Percentiles rank a stretch among this genome's conserved stretches.
These are phyloP conservation scores for Nigrospora osmanthi DNA, from an alignment of 2,329 filamentous ascomycete genomes.

Conservation along the genomic window DNA sequence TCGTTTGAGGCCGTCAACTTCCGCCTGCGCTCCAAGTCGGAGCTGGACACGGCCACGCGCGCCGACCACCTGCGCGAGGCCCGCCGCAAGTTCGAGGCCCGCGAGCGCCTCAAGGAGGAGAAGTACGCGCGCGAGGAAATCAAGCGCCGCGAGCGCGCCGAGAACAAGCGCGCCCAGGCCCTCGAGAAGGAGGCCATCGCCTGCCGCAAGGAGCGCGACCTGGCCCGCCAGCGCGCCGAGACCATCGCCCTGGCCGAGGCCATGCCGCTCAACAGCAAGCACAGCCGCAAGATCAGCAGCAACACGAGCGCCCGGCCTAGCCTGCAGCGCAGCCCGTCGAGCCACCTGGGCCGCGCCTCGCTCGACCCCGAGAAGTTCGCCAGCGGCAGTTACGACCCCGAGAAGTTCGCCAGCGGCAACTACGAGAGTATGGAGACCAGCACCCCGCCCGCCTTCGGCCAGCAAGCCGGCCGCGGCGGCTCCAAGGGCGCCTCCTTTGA, in stretches of 20 bases:
- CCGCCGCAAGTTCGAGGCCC: conserved; percentile 55
- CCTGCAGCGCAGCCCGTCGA: conserved; percentile 12
- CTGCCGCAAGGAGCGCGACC: conserved; percentile 37
- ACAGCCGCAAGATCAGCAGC: conserved; percentile 19
- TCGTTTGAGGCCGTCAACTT: conserved; percentile 51
- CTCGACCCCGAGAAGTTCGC: conserved; percentile 34
- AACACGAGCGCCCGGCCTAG: conserved; percentile 21
- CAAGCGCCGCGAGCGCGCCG: conserved; percentile 49
- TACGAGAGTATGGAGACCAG: conserved; percentile 32
- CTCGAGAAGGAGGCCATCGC: conserved; percentile 36
- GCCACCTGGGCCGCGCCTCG: conserved; percentile 7
- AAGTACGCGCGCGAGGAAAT: conserved; percentile 53
- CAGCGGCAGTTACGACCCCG: conserved; percentile 16
- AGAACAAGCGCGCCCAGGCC: conserved; percentile 46
- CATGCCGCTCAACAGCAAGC: conserved; percentile 16
- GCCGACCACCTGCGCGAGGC: conserved; percentile 52
- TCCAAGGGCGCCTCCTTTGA: conserved; percentile 37
- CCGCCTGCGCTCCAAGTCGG: conserved; percentile 52
- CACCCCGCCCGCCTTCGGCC: conserved; percentile 18
- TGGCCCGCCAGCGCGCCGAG: conserved; percentile 30
- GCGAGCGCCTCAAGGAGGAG: conserved; percentile 53
- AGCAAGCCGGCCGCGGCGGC: conserved; percentile 24
- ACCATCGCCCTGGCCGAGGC: conserved; percentile 21
- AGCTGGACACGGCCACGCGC: conserved; percentile 46
- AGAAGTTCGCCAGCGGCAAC: conserved; percentile 40